Evolutionary conservation across 2,329 filamentous ascomycete genomes (phyloP), one percentile per base, ranked within the genome.

Genomic region (Aspergillus candidus): DNA sequence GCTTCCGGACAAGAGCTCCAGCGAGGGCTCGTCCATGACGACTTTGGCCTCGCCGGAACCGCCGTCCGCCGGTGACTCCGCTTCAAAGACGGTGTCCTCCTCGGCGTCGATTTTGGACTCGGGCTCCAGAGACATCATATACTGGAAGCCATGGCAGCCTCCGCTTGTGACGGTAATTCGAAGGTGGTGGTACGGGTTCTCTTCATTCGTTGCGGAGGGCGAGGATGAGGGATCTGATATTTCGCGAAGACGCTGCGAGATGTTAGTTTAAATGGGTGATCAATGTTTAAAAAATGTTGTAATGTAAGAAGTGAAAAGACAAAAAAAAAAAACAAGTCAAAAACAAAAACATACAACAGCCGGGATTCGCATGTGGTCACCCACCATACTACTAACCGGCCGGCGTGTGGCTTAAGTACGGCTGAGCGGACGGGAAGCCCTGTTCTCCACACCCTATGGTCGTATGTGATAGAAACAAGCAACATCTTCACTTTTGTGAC

Each of bases 101-200:
- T 89, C 83, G 18, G 78, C 62, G 40, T 79, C 74, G 12, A 84
- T 68, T 41, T 80, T 75, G 12, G 69, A 69, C 10, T 65, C 65
- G 13, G 71, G 61, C 39, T 88, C 84, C 4, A 97, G 76, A 12
- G 83, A 87, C 87, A 98, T 95, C 37, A 94, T 72, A 63, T 98
- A 98, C 65, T 98, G 93, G 67, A 98, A 98, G 39, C 93, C 93
- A 68, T 98, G 93, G 66, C 93, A 98, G 44, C 93, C 93, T 51
- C 93, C 93, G 44, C 85, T 88, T 61, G 94, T 89, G 46, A 98
- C 90, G 49, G 86, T 84, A 53, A 98, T 86, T 41, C 91, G 86
- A n/a, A 98, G 77, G 17, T 89, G 87, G 29, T 94, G 79, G 58
- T 86, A 75, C 2, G 88, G 87, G 63, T 94, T 94, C 46, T 66